phyloP scores from a whole-genome alignment of 345 rosid genomes.

The Microcos paniculata region DNA sequence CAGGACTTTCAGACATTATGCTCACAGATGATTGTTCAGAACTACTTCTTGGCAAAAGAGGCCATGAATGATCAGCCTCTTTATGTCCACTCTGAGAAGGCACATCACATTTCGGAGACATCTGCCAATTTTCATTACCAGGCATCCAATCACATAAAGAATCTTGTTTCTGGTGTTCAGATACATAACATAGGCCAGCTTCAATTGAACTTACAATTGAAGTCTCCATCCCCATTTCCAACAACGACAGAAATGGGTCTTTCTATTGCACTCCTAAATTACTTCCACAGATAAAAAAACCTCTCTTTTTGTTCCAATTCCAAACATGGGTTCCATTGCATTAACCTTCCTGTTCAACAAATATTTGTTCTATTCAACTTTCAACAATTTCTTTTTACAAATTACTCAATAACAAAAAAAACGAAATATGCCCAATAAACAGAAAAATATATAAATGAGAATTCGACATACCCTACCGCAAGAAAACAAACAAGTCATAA shows the following conservation, averaged over 20 bases:
- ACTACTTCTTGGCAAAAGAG: constrained; percentile 32
- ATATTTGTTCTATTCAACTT: not conserved
- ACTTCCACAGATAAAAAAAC: not conserved
- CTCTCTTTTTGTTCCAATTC: not conserved
- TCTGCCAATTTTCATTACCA: constrained; percentile 42
- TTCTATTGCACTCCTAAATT: not conserved
- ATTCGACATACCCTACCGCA: not conserved
- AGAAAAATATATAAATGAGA: not conserved
- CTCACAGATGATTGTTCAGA: constrained; percentile 37
- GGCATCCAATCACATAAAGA: constrained; percentile 35
- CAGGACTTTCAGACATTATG: constrained; percentile 38
- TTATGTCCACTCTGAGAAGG: constrained; percentile 33
- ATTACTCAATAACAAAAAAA: not conserved
- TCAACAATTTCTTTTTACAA: no score
- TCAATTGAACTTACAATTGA: constrained; percentile 40
- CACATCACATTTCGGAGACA: constrained; percentile 48
- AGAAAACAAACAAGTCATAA: not conserved
- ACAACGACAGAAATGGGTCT: not conserved
- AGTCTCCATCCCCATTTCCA: constrained; percentile 37
- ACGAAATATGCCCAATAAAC: not conserved
- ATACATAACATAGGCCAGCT: constrained; percentile 33
- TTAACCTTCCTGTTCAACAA: constrained; percentile 2
- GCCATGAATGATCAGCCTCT: constrained; percentile 36
- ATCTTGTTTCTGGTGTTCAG: constrained; percentile 36
- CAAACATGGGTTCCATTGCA: constrained; percentile 2